These are phyloP conservation scores for Rugosomyces carneus DNA, from an alignment of 1,284 basidiomycete species.

Conservation along the genomic window DNA sequence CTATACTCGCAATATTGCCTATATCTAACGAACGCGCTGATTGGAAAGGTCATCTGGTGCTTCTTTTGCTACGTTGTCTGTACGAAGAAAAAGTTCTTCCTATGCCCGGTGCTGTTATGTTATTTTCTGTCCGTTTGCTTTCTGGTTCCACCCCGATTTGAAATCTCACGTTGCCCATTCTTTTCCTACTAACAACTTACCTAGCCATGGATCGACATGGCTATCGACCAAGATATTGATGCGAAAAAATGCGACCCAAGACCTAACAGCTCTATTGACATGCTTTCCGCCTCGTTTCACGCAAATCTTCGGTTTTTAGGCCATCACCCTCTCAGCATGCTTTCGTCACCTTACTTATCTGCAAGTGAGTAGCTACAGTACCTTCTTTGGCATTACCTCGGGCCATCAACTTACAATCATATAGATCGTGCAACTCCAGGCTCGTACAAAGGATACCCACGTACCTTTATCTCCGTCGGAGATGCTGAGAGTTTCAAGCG, in stretches of 20 bases:
- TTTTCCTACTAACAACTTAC: background rate
- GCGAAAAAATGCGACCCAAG: slow-evolving; percentile 6
- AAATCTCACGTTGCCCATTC: background rate
- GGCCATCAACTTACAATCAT: too few species aligned
- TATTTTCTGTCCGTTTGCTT: slow-evolving; percentile 12
- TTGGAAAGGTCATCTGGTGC: slow-evolving; percentile 13
- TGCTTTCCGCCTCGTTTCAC: slow-evolving; percentile 15
- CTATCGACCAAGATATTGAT: slow-evolving; percentile 17
- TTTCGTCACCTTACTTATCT: slow-evolving; percentile 13
- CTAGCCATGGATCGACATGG: slow-evolving; percentile 18
- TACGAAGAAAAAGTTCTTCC: slow-evolving; percentile 17
- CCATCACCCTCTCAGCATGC: slow-evolving; percentile 4
- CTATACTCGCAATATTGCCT: background rate
- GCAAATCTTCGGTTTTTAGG: slow-evolving; percentile 19
- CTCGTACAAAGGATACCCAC: slow-evolving; percentile 16
- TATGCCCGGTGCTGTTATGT: slow-evolving; percentile 18
- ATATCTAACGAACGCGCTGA: background rate
- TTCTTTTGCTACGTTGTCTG: slow-evolving; percentile 17
- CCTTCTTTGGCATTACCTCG: too few species aligned
- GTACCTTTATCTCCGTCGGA: slow-evolving; percentile 18
- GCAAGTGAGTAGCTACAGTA: too few species aligned
- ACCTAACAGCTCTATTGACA: slow-evolving; percentile 16
- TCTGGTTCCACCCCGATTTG: background rate
- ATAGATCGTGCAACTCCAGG: slow-evolving; percentile 15
- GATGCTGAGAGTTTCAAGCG: slow-evolving; percentile 15